These are phyloP conservation scores for Sanghuangporus baumii DNA, from an alignment of 1,284 basidiomycete species.

Conservation along the genomic window DNA sequence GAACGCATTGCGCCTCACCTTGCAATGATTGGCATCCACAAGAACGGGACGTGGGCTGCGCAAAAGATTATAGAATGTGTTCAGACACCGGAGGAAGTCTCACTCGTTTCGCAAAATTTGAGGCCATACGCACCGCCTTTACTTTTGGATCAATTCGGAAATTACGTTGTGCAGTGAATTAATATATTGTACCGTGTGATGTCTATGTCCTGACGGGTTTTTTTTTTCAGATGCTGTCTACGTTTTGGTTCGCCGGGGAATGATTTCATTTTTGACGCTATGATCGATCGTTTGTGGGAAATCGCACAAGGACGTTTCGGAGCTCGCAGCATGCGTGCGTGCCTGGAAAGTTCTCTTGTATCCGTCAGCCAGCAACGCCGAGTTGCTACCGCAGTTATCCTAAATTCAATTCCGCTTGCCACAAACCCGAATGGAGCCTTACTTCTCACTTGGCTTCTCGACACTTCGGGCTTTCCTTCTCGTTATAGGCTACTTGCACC, in stretches of 20 bases:
- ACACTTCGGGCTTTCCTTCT: conserved; percentile 89
- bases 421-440: conserved; percentile 97
- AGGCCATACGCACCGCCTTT: conserved; percentile 91
- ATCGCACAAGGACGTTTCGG: conserved; percentile 95
- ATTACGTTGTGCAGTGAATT: conserved; percentile 89
- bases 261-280: conserved; percentile 97
- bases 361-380: conserved; percentile 88
- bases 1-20: conserved; percentile 92
- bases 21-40: conserved; percentile 97
- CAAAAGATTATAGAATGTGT: conserved; percentile 99
- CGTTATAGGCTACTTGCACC: conserved; percentile 90
- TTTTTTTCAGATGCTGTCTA: conserved; percentile 67
- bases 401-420: conserved; percentile 96
- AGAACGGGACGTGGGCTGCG: conserved; percentile 99
- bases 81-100: conserved; percentile 82
- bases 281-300: conserved; percentile 98
- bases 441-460: conserved; percentile 93
- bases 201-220: conserved; percentile 28
- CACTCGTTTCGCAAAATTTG: conserved; percentile 80
- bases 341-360: conserved; percentile 86
- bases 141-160: conserved; percentile 94
- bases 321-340: conserved; percentile 95
- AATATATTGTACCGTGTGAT: conserved; percentile 12
- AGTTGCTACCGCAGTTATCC: conserved; percentile 88
- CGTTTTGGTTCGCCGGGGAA: conserved; percentile 86